Evolutionary conservation across 257 asterid species (phyloP).

Genomic region (Verbena officinalis): DNA sequence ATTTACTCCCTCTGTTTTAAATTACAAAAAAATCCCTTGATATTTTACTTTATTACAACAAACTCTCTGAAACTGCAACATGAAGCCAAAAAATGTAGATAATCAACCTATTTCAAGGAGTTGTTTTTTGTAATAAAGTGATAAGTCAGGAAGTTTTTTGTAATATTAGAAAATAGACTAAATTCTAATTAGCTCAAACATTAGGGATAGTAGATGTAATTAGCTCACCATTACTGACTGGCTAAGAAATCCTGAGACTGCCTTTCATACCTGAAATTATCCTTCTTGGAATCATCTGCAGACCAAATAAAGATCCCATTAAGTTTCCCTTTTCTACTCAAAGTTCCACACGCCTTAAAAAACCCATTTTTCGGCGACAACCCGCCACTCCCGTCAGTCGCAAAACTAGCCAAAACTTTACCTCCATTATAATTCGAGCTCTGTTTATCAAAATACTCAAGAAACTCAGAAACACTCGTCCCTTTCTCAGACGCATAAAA

Average conservation of each 20-base stretch:
- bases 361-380: slow-evolving; percentile 63
- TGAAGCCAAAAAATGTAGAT: too few relatives aligned
- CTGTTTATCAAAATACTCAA: slow-evolving; percentile 57
- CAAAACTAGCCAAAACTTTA: slow-evolving; percentile 58
- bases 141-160: too few relatives aligned
- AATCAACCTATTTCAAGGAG: too few relatives aligned
- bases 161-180: too few relatives aligned
- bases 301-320: slow-evolving; percentile 83
- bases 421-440: slow-evolving; percentile 58
- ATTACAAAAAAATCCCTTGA: too few relatives aligned
- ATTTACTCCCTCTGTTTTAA: too few relatives aligned
- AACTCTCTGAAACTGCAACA: too few relatives aligned
- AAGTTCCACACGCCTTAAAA: slow-evolving; percentile 55
- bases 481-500: slow-evolving; percentile 60
- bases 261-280: slow-evolving; percentile 49
- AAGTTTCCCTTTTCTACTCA: slow-evolving; percentile 59
- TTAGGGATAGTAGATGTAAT: too few relatives aligned
- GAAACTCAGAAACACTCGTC: slow-evolving; percentile 58
- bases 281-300: slow-evolving; percentile 76
- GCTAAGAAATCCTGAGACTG: slow-evolving; percentile 62
- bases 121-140: too few relatives aligned
- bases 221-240: slow-evolving; percentile 24
- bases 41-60: too few relatives aligned
- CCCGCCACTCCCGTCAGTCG: slow-evolving; percentile 70
- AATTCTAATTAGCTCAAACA: too few relatives aligned